phyloP scores from a whole-genome alignment of 2,329 filamentous ascomycete species.

The Cladosporium sphaerospermum region DNA sequence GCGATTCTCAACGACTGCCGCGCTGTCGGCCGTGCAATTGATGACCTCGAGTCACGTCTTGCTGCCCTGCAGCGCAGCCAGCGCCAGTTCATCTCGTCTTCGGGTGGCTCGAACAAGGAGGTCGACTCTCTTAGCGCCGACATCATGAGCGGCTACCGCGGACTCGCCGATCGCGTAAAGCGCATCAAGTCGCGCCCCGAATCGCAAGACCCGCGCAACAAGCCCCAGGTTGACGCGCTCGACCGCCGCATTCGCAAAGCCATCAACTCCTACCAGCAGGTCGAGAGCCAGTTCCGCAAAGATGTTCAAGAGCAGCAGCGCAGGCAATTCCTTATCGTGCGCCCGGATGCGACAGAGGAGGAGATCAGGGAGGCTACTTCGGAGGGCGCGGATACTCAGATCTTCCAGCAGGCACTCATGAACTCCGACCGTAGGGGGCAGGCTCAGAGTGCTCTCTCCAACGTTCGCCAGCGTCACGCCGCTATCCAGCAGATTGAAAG shows the following conservation, averaged over 20 bases:
- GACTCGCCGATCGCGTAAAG: constrained; percentile 71
- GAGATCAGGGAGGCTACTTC: constrained; percentile 76
- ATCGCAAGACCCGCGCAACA: constrained; percentile 65
- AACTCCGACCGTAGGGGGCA: constrained; percentile 74
- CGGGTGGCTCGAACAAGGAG: constrained; percentile 55
- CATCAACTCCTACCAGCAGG: constrained; percentile 73
- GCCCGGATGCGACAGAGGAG: constrained; percentile 63
- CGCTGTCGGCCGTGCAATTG: constrained; percentile 70
- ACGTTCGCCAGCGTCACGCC: constrained; percentile 75
- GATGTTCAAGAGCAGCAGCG: constrained; percentile 77
- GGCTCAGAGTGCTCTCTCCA: constrained; percentile 69
- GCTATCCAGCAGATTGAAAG: constrained; percentile 88
- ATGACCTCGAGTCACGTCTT: constrained; percentile 66
- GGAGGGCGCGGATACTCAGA: constrained; percentile 64
- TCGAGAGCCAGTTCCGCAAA: constrained; percentile 74
- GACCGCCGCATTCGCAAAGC: constrained; percentile 74
- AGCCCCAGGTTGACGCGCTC: constrained; percentile 72
- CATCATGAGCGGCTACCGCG: constrained; percentile 77
- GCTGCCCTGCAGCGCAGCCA: constrained; percentile 66
- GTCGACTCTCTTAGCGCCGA: constrained; percentile 69
- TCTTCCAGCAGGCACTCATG: constrained; percentile 84
- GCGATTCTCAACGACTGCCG: constrained; percentile 79
- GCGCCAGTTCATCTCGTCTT: constrained; percentile 63
- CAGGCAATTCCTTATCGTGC: constrained; percentile 78
- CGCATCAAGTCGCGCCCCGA: constrained; percentile 74